These are phyloP conservation scores for Cadophora gregata DNA, from an alignment of 2,329 filamentous ascomycete species.

Conservation along the genomic window DNA sequence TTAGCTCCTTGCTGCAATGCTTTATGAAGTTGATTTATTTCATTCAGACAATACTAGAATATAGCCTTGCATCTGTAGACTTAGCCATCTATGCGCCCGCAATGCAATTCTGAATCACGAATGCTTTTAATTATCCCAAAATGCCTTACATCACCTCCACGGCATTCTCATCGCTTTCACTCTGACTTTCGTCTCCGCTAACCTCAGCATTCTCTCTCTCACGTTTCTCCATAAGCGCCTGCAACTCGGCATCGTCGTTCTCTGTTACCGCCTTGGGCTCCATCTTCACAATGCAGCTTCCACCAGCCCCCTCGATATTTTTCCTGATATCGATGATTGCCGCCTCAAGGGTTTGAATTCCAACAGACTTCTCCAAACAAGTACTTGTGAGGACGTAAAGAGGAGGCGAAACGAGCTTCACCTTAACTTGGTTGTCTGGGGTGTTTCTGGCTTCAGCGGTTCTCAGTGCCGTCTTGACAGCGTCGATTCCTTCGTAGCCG, in stretches of 20 bases:
- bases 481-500: constrained; percentile 97
- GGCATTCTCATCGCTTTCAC: constrained; percentile 90
- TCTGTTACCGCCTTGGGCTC: constrained; percentile 98
- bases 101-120: constrained; percentile 41
- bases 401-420: constrained; percentile 96
- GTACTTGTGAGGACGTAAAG: constrained; percentile 96
- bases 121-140: constrained; percentile 39
- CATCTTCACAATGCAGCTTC: constrained; percentile 92
- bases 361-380: constrained; percentile 88
- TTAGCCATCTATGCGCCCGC: constrained; percentile 40
- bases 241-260: constrained; percentile 95
- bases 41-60: constrained; percentile 20
- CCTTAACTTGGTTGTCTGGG: constrained; percentile 92
- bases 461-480: constrained; percentile 90
- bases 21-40: constrained; percentile 20
- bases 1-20: neutral
- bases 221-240: constrained; percentile 98
- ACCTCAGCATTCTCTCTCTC: constrained; percentile 98
- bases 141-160: constrained; percentile 56
- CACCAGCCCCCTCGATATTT: constrained; percentile 79
- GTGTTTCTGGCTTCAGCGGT: constrained; percentile 94
- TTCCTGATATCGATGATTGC: constrained; percentile 86
- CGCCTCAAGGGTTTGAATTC: constrained; percentile 84
- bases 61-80: constrained; percentile 26
- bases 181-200: constrained; percentile 95